Conservation (phyloP, 352 stramenopile species). For the Aphanomyces astaci region DNA sequence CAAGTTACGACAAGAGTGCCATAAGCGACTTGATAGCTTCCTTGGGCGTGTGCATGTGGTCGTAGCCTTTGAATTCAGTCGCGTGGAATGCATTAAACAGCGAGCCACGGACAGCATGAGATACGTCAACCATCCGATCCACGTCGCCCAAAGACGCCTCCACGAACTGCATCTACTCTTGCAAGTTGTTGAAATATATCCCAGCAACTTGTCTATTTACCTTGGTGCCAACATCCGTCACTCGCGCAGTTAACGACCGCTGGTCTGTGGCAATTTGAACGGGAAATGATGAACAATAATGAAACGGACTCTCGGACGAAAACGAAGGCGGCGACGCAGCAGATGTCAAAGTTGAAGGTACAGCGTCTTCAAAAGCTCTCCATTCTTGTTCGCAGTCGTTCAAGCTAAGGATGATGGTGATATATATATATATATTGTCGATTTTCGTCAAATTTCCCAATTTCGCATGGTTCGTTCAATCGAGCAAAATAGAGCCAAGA, state of each 20-base stretch:
- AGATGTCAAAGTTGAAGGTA: no score
- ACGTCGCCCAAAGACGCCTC: constrained; percentile 16
- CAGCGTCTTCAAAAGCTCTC: no score
- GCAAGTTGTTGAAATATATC: background rate
- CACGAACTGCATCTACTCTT: constrained; percentile 9
- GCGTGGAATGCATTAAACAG: constrained; percentile 68
- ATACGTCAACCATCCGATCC: constrained; percentile 17
- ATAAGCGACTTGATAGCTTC: constrained; percentile 30
- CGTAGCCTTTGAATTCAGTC: constrained; percentile 71
- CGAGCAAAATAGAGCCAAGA: no score
- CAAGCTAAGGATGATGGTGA: no score
- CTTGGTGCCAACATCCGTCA: constrained; percentile 3
- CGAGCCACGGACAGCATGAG: constrained; percentile 24
- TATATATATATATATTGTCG: no score
- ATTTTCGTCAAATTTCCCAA: no score
- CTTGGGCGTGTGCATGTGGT: constrained; percentile 50
- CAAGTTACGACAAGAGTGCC: constrained; percentile 18
- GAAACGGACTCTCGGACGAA: no score
- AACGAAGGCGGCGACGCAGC: background rate
- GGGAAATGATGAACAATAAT: background rate
- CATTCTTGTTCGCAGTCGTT: no score
- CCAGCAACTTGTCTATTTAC: background rate
- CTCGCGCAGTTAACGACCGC: background rate
- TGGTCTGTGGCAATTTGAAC: background rate
- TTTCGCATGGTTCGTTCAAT: no score